Percentiles rank a stretch among this genome's conserved stretches.
Conservation (phyloP, 495 filamentous ascomycete species). For the Aspergillus bridgeri region DNA sequence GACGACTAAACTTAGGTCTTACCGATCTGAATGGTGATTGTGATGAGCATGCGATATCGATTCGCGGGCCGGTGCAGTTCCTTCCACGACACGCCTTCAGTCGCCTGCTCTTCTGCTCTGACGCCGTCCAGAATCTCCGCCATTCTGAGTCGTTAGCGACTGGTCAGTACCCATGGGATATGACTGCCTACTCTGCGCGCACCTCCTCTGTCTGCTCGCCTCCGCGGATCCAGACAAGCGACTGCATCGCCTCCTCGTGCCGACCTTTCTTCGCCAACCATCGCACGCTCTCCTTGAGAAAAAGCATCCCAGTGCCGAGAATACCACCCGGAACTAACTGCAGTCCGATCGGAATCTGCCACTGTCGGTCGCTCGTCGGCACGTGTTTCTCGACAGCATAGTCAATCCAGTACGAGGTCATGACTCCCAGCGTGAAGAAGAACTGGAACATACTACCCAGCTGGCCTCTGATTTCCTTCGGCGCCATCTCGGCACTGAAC, state of each 20-base stretch:
- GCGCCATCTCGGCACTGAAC: conserved; percentile 52
- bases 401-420: conserved; percentile 51
- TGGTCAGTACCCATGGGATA: not conserved
- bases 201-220: conserved; percentile 28
- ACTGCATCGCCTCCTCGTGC: conserved; percentile 47
- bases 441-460: conserved; percentile 46
- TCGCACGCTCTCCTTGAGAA: conserved; percentile 46
- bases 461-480: conserved; percentile 52
- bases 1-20: conserved; percentile 8
- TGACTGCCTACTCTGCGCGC: not conserved
- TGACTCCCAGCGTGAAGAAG: conserved; percentile 48
- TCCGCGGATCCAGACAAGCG: conserved; percentile 47
- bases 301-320: conserved; percentile 43
- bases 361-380: conserved; percentile 37
- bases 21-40: conserved; percentile 32
- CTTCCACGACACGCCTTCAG: conserved; percentile 42
- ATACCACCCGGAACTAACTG: conserved; percentile 47
- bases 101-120: conserved; percentile 38
- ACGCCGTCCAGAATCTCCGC: conserved; percentile 43
- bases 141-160: conserved; percentile 32
- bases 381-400: conserved; percentile 43
- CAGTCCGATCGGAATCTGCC: conserved; percentile 53
- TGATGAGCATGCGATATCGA: conserved; percentile 37
- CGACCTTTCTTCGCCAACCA: conserved; percentile 50
- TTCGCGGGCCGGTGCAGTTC: conserved; percentile 43